Evolutionary conservation across 805 yeast genomes (phyloP).

Genomic region (Saccharomyces paradoxus): DNA sequence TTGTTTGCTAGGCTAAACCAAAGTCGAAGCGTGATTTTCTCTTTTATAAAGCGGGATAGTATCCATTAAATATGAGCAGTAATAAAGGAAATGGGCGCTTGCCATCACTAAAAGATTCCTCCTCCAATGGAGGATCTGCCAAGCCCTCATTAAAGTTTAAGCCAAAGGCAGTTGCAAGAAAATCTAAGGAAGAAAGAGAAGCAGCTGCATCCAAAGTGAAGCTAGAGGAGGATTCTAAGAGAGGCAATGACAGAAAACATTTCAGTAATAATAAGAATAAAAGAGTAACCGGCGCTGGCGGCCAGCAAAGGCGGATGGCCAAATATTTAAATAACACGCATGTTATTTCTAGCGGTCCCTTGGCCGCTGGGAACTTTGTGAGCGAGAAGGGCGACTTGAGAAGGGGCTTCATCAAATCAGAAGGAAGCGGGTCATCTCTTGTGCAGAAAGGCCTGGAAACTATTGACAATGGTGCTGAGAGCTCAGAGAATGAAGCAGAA

Average conservation of each 20-base stretch:
- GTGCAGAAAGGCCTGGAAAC: conserved; percentile 21
- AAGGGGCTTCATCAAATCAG: conserved; percentile 21
- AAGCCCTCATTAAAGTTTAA: conserved; percentile 62
- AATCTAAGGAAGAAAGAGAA: conserved; percentile 76
- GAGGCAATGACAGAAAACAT: conserved; percentile 12
- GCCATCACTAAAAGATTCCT: conserved; percentile 24
- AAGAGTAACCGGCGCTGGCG: conserved; percentile 10
- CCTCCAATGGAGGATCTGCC: conserved; percentile 4
- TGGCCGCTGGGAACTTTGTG: conserved; percentile 49
- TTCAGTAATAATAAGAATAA: conserved; percentile 9
- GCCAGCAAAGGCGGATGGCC: conserved; percentile 23
- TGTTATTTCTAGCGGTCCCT: conserved; percentile 63
- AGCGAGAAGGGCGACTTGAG: conserved; percentile 17
- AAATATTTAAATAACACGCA: conserved; percentile 39
- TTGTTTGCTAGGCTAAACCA: not conserved
- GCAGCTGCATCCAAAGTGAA: conserved; percentile 57
- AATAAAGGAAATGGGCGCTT: conserved; percentile 24
- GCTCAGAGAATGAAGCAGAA: conserved; percentile 36
- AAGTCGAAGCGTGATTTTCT: not conserved
- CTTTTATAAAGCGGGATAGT: not conserved
- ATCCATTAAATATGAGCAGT: conserved; percentile 7
- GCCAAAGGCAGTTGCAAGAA: conserved; percentile 82
- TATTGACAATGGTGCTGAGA: conserved; percentile 21
- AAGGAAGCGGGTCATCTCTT: conserved; percentile 15
- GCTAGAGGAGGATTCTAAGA: conserved; percentile 12